phyloP scores from a whole-genome alignment of 495 filamentous ascomycete species.

The Penicillium steckii region DNA sequence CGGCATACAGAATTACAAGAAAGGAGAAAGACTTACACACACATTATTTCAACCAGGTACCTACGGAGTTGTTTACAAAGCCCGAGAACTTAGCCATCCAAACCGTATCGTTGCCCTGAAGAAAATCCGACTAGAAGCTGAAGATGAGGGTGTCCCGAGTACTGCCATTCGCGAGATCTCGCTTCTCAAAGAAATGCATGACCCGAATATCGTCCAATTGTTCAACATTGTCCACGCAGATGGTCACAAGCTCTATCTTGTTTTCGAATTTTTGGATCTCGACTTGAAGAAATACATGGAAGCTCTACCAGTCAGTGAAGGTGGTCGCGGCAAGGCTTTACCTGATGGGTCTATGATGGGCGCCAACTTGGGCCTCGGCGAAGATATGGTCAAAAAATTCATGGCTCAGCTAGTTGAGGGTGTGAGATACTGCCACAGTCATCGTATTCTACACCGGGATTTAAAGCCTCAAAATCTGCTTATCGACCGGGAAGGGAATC shows the following conservation, averaged over 20 bases:
- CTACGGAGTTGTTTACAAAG: slow-evolving; percentile 93
- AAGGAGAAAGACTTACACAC: slow-evolving; percentile 8
- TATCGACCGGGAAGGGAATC: slow-evolving; percentile 90
- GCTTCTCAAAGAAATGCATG: slow-evolving; percentile 93
- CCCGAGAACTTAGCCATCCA: slow-evolving; percentile 72
- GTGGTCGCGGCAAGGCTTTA: slow-evolving; percentile 83
- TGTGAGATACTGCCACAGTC: slow-evolving; percentile 92
- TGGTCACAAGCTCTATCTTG: slow-evolving; percentile 93
- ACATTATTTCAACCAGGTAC: slow-evolving; percentile 60
- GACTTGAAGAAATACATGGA: slow-evolving; percentile 99
- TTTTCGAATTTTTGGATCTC: slow-evolving; percentile 91
- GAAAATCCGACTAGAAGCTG: slow-evolving; percentile 96
- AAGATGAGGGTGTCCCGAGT: slow-evolving; percentile 94
- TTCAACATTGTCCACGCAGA: slow-evolving; percentile 96
- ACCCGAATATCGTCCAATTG: slow-evolving; percentile 90
- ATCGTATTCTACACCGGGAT: slow-evolving; percentile 92
- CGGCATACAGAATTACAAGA: too few relatives aligned
- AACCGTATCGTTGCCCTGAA: slow-evolving; percentile 91
- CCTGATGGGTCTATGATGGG: slow-evolving; percentile 73
- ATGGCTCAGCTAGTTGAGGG: slow-evolving; percentile 93
- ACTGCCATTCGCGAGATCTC: slow-evolving; percentile 98
- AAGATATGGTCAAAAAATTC: slow-evolving; percentile 94
- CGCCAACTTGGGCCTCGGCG: slow-evolving; percentile 75
- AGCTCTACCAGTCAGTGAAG: slow-evolving; percentile 84
- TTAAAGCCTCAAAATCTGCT: slow-evolving; percentile 97